Conservation (phyloP, 2,329 filamentous ascomycete species). For the Zopfia rhizophila region DNA sequence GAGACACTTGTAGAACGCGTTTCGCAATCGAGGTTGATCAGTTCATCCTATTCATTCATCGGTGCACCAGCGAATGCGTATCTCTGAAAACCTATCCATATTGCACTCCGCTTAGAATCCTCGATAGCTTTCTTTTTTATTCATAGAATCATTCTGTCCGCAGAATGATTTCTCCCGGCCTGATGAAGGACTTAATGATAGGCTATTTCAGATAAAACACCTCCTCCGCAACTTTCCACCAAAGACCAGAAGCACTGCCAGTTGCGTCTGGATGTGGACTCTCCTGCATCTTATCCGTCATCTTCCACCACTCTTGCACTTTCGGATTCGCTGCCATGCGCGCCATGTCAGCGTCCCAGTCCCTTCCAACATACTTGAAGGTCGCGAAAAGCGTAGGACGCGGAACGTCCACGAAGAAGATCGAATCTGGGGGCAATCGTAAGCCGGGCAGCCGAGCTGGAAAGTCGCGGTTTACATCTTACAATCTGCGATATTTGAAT, state of each 20-base stretch:
- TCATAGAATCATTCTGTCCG: no score
- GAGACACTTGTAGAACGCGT: no score
- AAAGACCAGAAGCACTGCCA: constrained; percentile 49
- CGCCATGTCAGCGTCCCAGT: constrained; percentile 80
- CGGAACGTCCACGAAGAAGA: constrained; percentile 73
- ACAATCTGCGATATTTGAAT: constrained; percentile 78
- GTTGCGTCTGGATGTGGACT: constrained; percentile 62
- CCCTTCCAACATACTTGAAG: constrained; percentile 81
- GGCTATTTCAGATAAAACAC: constrained; percentile 68
- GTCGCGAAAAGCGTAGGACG: constrained; percentile 74
- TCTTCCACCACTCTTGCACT: constrained; percentile 81
- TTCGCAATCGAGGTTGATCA: no score
- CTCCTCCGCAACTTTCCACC: constrained; percentile 77
- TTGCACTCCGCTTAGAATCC: no score
- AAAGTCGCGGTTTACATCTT: constrained; percentile 56
- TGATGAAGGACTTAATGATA: no score
- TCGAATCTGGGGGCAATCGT: constrained; percentile 63
- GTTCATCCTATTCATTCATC: no score
- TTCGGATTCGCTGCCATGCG: constrained; percentile 77
- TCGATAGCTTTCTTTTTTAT: no score
- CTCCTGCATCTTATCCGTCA: constrained; percentile 81
- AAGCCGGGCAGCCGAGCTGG: background rate
- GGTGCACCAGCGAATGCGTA: no score
- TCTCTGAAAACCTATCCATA: no score
- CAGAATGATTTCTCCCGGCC: no score